Conservation (phyloP, 2,329 filamentous ascomycete genomes). For the Ophiostoma montium region DNA sequence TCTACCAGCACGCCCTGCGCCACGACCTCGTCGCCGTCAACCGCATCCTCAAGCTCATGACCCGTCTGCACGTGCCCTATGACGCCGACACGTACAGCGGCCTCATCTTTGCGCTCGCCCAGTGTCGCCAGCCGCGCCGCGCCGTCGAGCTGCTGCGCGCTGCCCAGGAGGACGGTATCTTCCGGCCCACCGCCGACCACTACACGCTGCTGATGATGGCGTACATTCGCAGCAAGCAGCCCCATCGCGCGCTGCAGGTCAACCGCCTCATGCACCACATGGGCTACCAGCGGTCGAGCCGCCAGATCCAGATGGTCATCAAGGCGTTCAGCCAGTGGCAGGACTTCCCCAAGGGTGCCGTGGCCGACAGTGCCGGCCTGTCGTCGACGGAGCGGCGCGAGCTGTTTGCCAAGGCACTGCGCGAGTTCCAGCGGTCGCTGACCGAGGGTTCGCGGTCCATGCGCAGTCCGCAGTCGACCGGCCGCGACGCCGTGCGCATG, state of each 20-base stretch:
- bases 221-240: constrained; percentile 32
- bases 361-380: background rate
- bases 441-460: background rate
- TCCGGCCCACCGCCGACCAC: constrained; percentile 33
- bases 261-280: constrained; percentile 28
- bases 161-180: constrained; percentile 28
- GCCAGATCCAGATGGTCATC: constrained; percentile 28
- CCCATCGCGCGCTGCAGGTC: constrained; percentile 27
- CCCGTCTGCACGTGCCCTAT: constrained; percentile 30
- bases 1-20: constrained; percentile 53
- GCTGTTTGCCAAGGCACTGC: constrained; percentile 21
- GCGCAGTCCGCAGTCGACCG: background rate
- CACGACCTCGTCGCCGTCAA: constrained; percentile 38
- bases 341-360: constrained; percentile 16
- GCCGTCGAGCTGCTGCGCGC: constrained; percentile 34
- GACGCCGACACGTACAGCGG: constrained; percentile 35
- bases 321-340: constrained; percentile 26
- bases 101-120: constrained; percentile 33
- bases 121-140: constrained; percentile 33
- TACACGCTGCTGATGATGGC: constrained; percentile 39
- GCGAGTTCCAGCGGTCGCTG: constrained; percentile 30
- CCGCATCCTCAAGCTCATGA: constrained; percentile 35
- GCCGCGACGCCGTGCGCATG: constrained; percentile 11
- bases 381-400: constrained; percentile 14
- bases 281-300: constrained; percentile 28